Evolutionary conservation across 495 filamentous ascomycete species (phyloP).

Genomic region (Aspergillus heteromorphus): DNA sequence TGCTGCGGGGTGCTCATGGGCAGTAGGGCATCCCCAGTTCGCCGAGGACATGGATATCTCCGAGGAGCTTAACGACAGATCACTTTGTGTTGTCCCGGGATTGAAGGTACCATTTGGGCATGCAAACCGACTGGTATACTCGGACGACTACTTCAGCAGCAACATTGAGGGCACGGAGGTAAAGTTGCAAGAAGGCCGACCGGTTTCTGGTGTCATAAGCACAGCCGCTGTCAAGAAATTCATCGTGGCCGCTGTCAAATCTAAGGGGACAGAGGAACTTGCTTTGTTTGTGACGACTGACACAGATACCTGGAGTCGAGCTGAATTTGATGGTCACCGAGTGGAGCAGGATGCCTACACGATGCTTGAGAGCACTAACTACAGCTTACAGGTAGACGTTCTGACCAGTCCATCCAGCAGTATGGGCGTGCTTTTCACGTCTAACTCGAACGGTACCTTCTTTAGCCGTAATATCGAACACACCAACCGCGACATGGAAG

Average conservation of each 20-base stretch:
- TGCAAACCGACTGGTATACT: slow-evolving; percentile 70
- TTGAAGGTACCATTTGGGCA: slow-evolving; percentile 52
- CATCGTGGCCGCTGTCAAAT: slow-evolving; percentile 74
- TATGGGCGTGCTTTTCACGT: slow-evolving; percentile 84
- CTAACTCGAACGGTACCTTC: slow-evolving; percentile 94
- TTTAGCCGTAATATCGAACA: slow-evolving; percentile 86
- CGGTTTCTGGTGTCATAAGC: slow-evolving; percentile 69
- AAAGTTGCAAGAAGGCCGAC: slow-evolving; percentile 62
- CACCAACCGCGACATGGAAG: slow-evolving; percentile 70
- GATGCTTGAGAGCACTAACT: slow-evolving; percentile 87
- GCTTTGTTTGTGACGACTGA: slow-evolving; percentile 82
- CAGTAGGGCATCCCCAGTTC: slow-evolving; percentile 68
- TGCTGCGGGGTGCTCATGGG: slow-evolving; percentile 76
- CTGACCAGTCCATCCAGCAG: slow-evolving; percentile 57
- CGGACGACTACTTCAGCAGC: slow-evolving; percentile 68
- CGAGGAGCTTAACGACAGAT: slow-evolving; percentile 54
- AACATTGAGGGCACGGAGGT: slow-evolving; percentile 58
- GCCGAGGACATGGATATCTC: slow-evolving; percentile 51
- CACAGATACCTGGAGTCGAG: slow-evolving; percentile 80
- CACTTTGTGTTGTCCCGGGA: slow-evolving; percentile 75
- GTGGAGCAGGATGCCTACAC: slow-evolving; percentile 87
- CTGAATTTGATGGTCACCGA: slow-evolving; percentile 76
- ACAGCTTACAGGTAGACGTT: slow-evolving; percentile 95
- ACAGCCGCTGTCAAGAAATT: slow-evolving; percentile 77
- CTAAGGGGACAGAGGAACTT: slow-evolving; percentile 77